These are phyloP conservation scores for Leishmania guyanensis DNA, from an alignment of 208 protist species.

Conservation along the genomic window DNA sequence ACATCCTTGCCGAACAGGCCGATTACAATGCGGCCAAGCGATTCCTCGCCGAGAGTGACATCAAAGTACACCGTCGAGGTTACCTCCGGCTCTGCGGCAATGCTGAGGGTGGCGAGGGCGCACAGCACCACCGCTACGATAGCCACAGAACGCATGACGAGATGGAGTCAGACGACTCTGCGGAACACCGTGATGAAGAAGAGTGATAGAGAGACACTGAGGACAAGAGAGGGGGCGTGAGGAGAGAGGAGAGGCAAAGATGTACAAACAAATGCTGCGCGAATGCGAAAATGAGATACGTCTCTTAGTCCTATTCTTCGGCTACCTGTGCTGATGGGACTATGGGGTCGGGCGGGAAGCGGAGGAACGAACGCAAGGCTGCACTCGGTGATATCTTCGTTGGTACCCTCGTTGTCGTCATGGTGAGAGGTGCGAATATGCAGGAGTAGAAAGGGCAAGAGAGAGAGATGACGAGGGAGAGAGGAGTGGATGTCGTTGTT, in stretches of 20 bases:
- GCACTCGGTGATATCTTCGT: neutral
- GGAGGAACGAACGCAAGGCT: neutral
- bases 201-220: neutral
- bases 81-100: constrained; percentile 51
- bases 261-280: neutral
- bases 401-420: neutral
- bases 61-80: constrained; percentile 89
- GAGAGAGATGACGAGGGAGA: neutral
- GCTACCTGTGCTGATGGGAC: neutral
- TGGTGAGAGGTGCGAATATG: neutral
- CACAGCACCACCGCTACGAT: constrained; percentile 26
- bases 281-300: neutral
- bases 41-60: constrained; percentile 68
- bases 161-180: neutral
- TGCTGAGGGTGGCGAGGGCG: constrained; percentile 15
- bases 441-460: no score
- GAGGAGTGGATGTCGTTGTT: neutral
- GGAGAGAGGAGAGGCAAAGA: neutral
- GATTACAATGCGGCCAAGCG: constrained; percentile 78
- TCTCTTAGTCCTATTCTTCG: neutral
- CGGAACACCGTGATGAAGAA: neutral
- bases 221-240: neutral
- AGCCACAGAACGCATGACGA: constrained; percentile 23
- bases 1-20: constrained; percentile 84
- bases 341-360: neutral